Evolutionary conservation across 257 asterid species (phyloP).

Genomic region (Capsicum pubescens): DNA sequence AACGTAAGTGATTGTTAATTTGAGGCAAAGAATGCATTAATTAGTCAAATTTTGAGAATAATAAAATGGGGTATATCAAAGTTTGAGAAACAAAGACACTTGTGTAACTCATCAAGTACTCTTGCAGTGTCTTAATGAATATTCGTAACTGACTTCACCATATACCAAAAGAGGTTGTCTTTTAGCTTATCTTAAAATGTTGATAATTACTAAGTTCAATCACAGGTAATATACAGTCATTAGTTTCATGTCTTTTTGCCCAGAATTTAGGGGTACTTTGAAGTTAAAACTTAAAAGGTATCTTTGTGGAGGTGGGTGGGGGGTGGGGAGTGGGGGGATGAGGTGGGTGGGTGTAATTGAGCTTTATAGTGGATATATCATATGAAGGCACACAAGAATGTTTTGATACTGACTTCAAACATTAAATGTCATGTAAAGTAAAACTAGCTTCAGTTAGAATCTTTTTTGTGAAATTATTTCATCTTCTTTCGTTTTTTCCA

Average conservation of each 20-base stretch:
- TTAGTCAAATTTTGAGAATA: neutral
- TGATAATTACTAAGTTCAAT: neutral
- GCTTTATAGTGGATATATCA: neutral
- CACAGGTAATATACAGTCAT: neutral
- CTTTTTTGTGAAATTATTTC: neutral
- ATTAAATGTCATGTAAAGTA: conserved; percentile 36
- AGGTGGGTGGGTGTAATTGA: no score
- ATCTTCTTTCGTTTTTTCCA: neutral
- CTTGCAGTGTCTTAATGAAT: no score
- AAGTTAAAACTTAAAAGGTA: no score
- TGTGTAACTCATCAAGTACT: no score
- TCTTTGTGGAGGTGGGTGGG: no score
- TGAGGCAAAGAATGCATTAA: neutral
- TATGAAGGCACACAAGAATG: conserved; percentile 35
- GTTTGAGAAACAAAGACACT: neutral
- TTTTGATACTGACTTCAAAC: conserved; percentile 37
- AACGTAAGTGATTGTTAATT: no score
- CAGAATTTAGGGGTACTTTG: neutral
- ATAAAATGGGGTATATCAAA: neutral
- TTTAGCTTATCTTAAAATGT: neutral
- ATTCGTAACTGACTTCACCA: no score
- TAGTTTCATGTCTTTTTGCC: neutral
- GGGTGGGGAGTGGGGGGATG: no score
- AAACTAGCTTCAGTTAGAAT: conserved; percentile 20
- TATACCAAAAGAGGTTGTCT: neutral